These are phyloP conservation scores for Marasmius fiardii DNA, from an alignment of 1,284 basidiomycete genomes.

Conservation along the genomic window DNA sequence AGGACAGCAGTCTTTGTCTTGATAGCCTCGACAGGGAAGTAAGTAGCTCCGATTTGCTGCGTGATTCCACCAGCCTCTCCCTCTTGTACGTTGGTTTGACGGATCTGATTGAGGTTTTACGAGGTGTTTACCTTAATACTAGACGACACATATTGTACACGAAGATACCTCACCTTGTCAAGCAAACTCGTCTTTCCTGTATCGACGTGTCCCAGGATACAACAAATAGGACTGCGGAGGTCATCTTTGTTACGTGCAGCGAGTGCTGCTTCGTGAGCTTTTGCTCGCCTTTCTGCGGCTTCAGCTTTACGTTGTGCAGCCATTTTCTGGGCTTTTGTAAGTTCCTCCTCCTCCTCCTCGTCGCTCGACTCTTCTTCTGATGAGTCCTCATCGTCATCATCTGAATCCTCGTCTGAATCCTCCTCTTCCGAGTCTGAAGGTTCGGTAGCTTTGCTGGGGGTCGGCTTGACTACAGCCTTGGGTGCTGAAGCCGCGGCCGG, in stretches of 20 bases:
- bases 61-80: slow-evolving; percentile 99
- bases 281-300: slow-evolving; percentile 77
- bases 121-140: background rate
- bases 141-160: background rate
- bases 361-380: slow-evolving; percentile 46
- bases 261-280: slow-evolving; percentile 84
- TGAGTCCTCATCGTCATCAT: slow-evolving; percentile 40
- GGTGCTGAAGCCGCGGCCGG: background rate
- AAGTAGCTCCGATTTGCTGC: slow-evolving; percentile 99
- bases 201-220: slow-evolving; percentile 99
- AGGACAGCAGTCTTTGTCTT: slow-evolving; percentile 89
- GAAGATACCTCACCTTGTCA: slow-evolving; percentile 70
- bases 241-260: slow-evolving; percentile 89
- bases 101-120: slow-evolving; percentile 60
- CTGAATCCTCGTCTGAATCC: slow-evolving; percentile 21
- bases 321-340: slow-evolving; percentile 62
- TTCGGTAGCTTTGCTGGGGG: slow-evolving; percentile 29
- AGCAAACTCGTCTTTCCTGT: slow-evolving; percentile 98
- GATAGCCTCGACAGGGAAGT: slow-evolving; percentile 98
- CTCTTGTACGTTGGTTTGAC: slow-evolving; percentile 99
- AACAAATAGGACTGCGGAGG: slow-evolving; percentile 96
- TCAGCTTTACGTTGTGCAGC: slow-evolving; percentile 80
- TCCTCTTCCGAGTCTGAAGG: slow-evolving; percentile 20
- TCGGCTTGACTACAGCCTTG: slow-evolving; percentile 15
- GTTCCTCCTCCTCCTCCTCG: slow-evolving; percentile 68